Evolutionary conservation across 2,329 filamentous ascomycete genomes (phyloP).

Genomic region (Aspergillus alliaceus): DNA sequence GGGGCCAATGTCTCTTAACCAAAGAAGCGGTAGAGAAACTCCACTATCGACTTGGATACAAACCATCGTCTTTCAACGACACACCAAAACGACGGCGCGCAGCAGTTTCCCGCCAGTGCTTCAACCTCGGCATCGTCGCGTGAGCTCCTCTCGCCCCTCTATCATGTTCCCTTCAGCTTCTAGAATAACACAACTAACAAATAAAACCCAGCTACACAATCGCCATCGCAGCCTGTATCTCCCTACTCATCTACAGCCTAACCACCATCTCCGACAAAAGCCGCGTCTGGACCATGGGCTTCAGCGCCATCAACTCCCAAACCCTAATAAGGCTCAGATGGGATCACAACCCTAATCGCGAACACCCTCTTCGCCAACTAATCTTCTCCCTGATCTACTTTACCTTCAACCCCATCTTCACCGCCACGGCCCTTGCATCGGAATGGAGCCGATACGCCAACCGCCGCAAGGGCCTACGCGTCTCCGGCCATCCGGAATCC

Average conservation of each 20-base stretch:
- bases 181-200: not conserved
- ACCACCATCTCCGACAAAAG: not conserved
- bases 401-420: constrained; percentile 39
- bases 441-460: constrained; percentile 50
- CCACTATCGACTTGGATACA: not conserved
- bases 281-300: constrained; percentile 1
- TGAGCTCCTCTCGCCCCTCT: not conserved
- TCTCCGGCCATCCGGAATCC: constrained; percentile 38
- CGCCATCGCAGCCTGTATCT: not conserved
- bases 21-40: not conserved
- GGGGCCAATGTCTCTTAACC: constrained; percentile 22
- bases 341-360: constrained; percentile 24
- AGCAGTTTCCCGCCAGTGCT: not conserved
- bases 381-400: constrained; percentile 39
- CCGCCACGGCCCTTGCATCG: constrained; percentile 46
- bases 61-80: not conserved
- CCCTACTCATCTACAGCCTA: not conserved
- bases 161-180: not conserved
- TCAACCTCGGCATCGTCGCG: not conserved
- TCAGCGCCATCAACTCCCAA: constrained; percentile 6
- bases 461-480: constrained; percentile 42
- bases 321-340: constrained; percentile 4
- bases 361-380: constrained; percentile 39
- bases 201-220: not conserved
- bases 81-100: not conserved